phyloP scores from a whole-genome alignment of 2,329 filamentous ascomycete species.

The Alternaria sp. region DNA sequence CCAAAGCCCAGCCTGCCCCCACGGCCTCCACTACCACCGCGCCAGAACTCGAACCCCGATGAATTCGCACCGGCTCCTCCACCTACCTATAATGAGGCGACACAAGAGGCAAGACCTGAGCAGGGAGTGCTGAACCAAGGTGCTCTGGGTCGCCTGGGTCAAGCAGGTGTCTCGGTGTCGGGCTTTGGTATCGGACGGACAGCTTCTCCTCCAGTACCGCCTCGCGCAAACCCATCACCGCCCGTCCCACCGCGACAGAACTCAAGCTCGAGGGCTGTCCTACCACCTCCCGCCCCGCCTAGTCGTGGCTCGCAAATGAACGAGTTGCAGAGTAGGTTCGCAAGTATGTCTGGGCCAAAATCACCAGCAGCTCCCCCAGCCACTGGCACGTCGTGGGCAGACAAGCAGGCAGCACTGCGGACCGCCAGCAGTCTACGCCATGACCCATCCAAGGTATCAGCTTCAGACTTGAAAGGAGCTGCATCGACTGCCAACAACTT shows the following conservation, averaged over 20 bases:
- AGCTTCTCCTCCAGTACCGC: slow-evolving; percentile 41
- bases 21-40: slow-evolving; percentile 74
- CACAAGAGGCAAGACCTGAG: slow-evolving; percentile 33
- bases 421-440: slow-evolving; percentile 66
- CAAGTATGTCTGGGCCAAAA: slow-evolving; percentile 46
- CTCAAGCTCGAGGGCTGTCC: slow-evolving; percentile 19
- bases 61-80: slow-evolving; percentile 54
- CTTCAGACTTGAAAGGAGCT: slow-evolving; percentile 64
- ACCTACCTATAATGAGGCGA: slow-evolving; percentile 56
- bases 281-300: slow-evolving; percentile 22
- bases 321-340: slow-evolving; percentile 72
- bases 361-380: slow-evolving; percentile 37
- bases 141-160: slow-evolving; percentile 70
- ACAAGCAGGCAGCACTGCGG: slow-evolving; percentile 66
- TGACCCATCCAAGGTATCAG: slow-evolving; percentile 66
- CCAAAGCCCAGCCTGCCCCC: slow-evolving; percentile 67
- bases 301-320: slow-evolving; percentile 58
- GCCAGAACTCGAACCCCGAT: slow-evolving; percentile 62
- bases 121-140: slow-evolving; percentile 60
- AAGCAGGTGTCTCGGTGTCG: slow-evolving; percentile 79
- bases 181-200: slow-evolving; percentile 72
- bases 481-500: slow-evolving; percentile 71
- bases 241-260: slow-evolving; percentile 35
- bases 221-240: slow-evolving; percentile 46
- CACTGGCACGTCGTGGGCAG: slow-evolving; percentile 67